Percentiles rank a stretch among this genome's conserved stretches.
These are phyloP conservation scores for Globisporangium mamillatum DNA, from an alignment of 352 stramenopile species.

Conservation along the genomic window DNA sequence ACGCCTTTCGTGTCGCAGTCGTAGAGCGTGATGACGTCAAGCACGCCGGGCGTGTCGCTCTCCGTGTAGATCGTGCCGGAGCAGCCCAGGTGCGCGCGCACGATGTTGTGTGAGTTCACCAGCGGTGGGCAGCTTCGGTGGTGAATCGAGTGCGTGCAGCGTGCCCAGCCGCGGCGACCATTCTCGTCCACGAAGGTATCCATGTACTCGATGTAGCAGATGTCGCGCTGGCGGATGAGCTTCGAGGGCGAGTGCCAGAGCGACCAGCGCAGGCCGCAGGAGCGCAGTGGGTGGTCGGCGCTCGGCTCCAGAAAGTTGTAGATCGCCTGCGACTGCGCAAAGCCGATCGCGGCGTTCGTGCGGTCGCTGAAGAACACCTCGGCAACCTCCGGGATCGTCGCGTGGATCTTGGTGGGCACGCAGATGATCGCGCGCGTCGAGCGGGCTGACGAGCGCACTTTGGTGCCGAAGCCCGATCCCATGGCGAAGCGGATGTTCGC, in stretches of 20 bases:
- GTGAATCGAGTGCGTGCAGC: constrained; percentile 60
- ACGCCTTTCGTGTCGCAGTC: constrained; percentile 60
- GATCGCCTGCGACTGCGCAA: constrained; percentile 57
- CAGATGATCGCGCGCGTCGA: constrained; percentile 57
- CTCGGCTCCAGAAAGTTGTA: constrained; percentile 48
- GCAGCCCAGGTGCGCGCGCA: constrained; percentile 57
- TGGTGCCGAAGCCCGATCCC: constrained; percentile 41
- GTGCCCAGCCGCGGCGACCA: constrained; percentile 54
- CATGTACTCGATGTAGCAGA: constrained; percentile 68
- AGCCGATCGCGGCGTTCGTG: constrained; percentile 57
- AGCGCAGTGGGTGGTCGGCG: constrained; percentile 44
- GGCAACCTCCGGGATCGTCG: constrained; percentile 49
- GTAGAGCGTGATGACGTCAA: constrained; percentile 60
- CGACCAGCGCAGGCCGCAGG: constrained; percentile 57
- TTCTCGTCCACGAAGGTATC: constrained; percentile 59
- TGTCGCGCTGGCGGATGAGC: constrained; percentile 55
- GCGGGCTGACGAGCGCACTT: constrained; percentile 43
- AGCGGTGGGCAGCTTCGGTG: constrained; percentile 60
- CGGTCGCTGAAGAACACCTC: constrained; percentile 61
- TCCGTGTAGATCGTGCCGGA: constrained; percentile 62
- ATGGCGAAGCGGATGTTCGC: constrained; percentile 39
- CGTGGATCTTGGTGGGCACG: constrained; percentile 40
- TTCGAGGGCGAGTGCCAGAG: constrained; percentile 60
- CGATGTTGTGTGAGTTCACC: constrained; percentile 44
- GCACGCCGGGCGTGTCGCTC: constrained; percentile 39